Evolutionary conservation across 495 filamentous ascomycete genomes (phyloP).

Genomic region (Lichenothelia convexa): DNA sequence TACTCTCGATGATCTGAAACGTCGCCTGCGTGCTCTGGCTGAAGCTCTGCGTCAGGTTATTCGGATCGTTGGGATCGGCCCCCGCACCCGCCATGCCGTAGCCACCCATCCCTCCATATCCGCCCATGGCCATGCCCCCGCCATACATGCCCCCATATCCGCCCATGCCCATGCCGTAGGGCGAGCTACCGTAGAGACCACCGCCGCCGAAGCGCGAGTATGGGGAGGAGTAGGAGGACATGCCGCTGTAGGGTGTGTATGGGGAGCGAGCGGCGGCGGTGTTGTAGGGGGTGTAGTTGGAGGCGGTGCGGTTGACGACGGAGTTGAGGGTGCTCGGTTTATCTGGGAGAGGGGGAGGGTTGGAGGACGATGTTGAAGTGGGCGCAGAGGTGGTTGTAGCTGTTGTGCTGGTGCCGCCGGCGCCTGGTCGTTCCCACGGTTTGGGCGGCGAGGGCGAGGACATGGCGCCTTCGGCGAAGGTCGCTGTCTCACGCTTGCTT

Average conservation of each 20-base stretch:
- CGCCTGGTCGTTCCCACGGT: constrained; percentile 78
- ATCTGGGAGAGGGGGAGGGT: constrained; percentile 58
- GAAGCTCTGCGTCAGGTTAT: constrained; percentile 80
- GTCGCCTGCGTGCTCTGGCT: constrained; percentile 87
- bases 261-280: constrained; percentile 32
- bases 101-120: constrained; percentile 38
- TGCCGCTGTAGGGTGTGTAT: constrained; percentile 30
- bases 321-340: constrained; percentile 58
- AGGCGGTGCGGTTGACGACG: constrained; percentile 65
- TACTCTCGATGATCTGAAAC: constrained; percentile 95
- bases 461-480: not conserved
- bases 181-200: constrained; percentile 9
- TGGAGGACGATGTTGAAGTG: constrained; percentile 22
- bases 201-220: constrained; percentile 45
- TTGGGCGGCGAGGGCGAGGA: constrained; percentile 62
- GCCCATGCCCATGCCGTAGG: constrained; percentile 23
- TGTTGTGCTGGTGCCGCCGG: constrained; percentile 30
- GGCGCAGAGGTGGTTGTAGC: constrained; percentile 12
- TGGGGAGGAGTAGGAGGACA: constrained; percentile 37
- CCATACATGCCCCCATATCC: constrained; percentile 18
- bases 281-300: constrained; percentile 63
- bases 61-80: constrained; percentile 65
- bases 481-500: no score
- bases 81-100: constrained; percentile 28
- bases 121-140: constrained; percentile 28